These are phyloP conservation scores for Setaria viridis DNA, from an alignment of 202 grass and related monocot species.

Conservation along the genomic window DNA sequence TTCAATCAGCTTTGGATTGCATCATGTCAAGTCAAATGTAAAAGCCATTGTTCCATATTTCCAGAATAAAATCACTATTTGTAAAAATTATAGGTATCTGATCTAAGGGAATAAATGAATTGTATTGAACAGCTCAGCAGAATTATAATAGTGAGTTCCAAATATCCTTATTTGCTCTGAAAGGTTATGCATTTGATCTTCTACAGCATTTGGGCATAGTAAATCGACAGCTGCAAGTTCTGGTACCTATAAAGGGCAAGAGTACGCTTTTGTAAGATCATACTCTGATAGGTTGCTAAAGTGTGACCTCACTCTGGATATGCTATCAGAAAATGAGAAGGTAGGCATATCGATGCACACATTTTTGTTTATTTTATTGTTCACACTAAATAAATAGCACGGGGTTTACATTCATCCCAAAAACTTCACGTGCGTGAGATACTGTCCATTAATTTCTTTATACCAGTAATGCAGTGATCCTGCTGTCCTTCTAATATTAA, in stretches of 20 bases:
- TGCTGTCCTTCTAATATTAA: constrained; percentile 26
- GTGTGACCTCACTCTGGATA: constrained; percentile 82
- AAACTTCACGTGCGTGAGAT: neutral
- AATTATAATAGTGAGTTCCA: neutral
- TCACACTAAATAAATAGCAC: neutral
- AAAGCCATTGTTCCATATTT: neutral
- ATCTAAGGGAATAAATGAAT: neutral
- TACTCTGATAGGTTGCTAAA: constrained; percentile 63
- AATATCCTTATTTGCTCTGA: constrained; percentile 1
- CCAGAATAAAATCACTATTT: constrained; percentile 14
- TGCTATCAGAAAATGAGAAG: constrained; percentile 88
- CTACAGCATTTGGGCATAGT: constrained; percentile 62
- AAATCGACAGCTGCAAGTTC: constrained; percentile 49
- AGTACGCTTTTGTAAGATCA: constrained; percentile 56
- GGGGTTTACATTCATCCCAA: constrained; percentile 16
- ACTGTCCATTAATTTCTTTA: neutral
- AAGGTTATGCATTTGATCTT: constrained; percentile 36
- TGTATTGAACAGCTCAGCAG: neutral
- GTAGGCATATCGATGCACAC: constrained; percentile 44
- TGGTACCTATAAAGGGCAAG: constrained; percentile 52
- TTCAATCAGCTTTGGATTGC: neutral
- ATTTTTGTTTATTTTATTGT: constrained; percentile 6
- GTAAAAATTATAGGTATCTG: neutral
- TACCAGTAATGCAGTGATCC: constrained; percentile 34
- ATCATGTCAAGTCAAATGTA: constrained; percentile 23